Conservation (phyloP, 2,329 filamentous ascomycete genomes). For the Cordyceps fumosorosea region DNA sequence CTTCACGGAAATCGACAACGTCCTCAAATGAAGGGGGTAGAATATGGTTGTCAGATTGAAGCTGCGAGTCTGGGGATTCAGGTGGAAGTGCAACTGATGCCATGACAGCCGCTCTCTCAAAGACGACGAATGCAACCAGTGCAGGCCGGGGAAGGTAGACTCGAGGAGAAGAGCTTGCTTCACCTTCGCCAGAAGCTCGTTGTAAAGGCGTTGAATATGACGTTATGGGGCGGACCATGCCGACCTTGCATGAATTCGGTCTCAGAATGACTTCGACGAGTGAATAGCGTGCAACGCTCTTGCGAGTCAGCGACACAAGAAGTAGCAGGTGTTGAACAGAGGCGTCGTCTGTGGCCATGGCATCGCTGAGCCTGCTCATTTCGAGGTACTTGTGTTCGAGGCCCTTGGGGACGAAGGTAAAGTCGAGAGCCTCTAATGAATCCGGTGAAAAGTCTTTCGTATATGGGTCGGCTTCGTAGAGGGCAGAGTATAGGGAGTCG, state of each 20-base stretch:
- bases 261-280: slow-evolving; percentile 66
- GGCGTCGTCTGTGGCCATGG: slow-evolving; percentile 43
- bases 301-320: slow-evolving; percentile 50
- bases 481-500: slow-evolving; percentile 53
- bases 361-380: slow-evolving; percentile 44
- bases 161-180: slow-evolving; percentile 45
- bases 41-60: slow-evolving; percentile 60
- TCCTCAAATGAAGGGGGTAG: slow-evolving; percentile 73
- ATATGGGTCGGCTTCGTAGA: slow-evolving; percentile 49
- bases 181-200: slow-evolving; percentile 23
- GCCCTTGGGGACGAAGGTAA: slow-evolving; percentile 58
- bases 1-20: slow-evolving; percentile 68
- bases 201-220: slow-evolving; percentile 53
- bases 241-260: slow-evolving; percentile 46
- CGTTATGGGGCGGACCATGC: slow-evolving; percentile 61
- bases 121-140: slow-evolving; percentile 74
- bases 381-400: slow-evolving; percentile 44
- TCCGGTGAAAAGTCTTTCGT: slow-evolving; percentile 44
- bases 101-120: slow-evolving; percentile 71
- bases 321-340: slow-evolving; percentile 53
- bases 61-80: slow-evolving; percentile 69
- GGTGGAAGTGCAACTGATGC: slow-evolving; percentile 63
- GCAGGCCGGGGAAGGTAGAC: slow-evolving; percentile 73
- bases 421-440: slow-evolving; percentile 70
- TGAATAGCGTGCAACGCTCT: slow-evolving; percentile 56